Base-by-base conservation (phyloP, 169 alveolate genomes). In the Cryptosporidium muris region DNA sequence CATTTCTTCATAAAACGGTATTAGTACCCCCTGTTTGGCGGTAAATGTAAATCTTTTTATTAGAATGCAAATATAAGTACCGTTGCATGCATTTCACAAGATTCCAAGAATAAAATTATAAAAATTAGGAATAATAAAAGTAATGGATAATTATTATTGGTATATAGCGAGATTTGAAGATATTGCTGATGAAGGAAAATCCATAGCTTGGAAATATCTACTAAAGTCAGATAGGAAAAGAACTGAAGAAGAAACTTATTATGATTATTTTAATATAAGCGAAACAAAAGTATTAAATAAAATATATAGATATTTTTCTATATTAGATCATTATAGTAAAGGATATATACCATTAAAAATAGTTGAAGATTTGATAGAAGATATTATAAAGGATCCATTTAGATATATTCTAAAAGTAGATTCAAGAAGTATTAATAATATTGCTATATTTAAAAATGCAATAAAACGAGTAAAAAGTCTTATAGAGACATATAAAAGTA, bases 401-500 rank as follows among this genome's bases (percentile, higher is more conserved):
- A 49, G 38, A 48, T n/a, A 5, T 16, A 5, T 53, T 4, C 63
- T 16, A 53, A 53, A 53, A 53, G 14, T 37, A 53, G 9, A 4
- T 8, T 5, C 6, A 9, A 37, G 5, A 53, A n/a, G 48, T 34
- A 14, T 48, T 1, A 60, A 14, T 25, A 34, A 37, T 6, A 51
- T 45, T 25, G 64, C 66, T 54, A 74, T 9, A 48, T 74, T 40
- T 38, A 74, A 74, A n/a, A 40, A 38, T 3, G 25, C 37, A 56
- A 74, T 40, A 11, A 66, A 58, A 51, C 54, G 68, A 54, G 49
- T 74, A 11, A 58, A 68, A 2, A 74, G 60, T 54, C 60, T 68
- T 6, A 74, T 74, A 6, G 85, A 74, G 60, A 56, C 85, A 3
- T 74, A 45, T 38, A 74, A 74, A 45, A 74, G 43, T 42, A 74